Percentiles rank a stretch among this genome's conserved stretches.
phyloP scores from a whole-genome alignment of 2,329 filamentous ascomycete genomes.

The Stagonosporopsis cucurbitacearum region DNA sequence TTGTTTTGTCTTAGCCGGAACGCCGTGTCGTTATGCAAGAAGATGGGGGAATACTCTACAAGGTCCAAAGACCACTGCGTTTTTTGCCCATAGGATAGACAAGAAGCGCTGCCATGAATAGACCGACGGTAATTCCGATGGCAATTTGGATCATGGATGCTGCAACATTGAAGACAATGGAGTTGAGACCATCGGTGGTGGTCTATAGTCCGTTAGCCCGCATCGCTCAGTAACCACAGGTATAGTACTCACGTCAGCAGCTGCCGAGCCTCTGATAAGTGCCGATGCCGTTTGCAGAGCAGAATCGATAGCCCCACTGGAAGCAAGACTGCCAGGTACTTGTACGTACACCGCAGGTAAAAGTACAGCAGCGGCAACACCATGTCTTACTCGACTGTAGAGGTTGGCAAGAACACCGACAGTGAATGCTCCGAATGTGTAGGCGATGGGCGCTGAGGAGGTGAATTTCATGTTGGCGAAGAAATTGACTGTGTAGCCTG shows the following conservation, averaged over 20 bases:
- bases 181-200: slow-evolving; percentile 30
- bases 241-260: slow-evolving; percentile 24
- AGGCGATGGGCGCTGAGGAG: slow-evolving; percentile 74
- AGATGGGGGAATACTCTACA: slow-evolving; percentile 34
- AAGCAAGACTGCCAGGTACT: slow-evolving; percentile 42
- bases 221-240: too few species aligned
- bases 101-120: slow-evolving; percentile 57
- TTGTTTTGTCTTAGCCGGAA: slow-evolving; percentile 20
- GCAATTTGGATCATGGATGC: slow-evolving; percentile 58
- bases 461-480: slow-evolving; percentile 72
- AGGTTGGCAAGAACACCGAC: slow-evolving; percentile 80
- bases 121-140: slow-evolving; percentile 59
- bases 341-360: slow-evolving; percentile 43
- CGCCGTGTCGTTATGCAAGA: slow-evolving; percentile 29
- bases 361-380: slow-evolving; percentile 51
- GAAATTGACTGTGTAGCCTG: slow-evolving; percentile 77
- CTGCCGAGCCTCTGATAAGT: slow-evolving; percentile 30
- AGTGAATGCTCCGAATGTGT: slow-evolving; percentile 76
- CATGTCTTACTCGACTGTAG: slow-evolving; percentile 70
- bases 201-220: slow-evolving; percentile 20
- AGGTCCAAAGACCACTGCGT: slow-evolving; percentile 48
- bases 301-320: slow-evolving; percentile 39
- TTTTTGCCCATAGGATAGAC: slow-evolving; percentile 59
- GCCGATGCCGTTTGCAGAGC: slow-evolving; percentile 38
- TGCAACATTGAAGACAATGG: slow-evolving; percentile 52